Percentiles rank a stretch among this genome's conserved stretches.
Evolutionary conservation across 345 rosid species (phyloP).

Genomic region (Eucalyptus curtisii): DNA sequence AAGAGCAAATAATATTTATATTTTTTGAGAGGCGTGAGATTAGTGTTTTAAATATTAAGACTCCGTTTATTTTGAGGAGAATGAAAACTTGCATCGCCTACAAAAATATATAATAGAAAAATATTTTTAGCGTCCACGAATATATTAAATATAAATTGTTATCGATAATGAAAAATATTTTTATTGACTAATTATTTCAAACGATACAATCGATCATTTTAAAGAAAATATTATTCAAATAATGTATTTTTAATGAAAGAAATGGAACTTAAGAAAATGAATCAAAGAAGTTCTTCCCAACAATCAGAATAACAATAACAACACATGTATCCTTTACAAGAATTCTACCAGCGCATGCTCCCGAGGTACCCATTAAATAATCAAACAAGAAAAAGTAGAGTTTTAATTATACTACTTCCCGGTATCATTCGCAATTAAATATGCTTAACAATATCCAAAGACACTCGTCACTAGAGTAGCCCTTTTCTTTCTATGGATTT

Average conservation of each 20-base stretch:
- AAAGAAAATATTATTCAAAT: no score
- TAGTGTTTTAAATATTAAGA: background rate
- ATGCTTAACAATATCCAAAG: background rate
- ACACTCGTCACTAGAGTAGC: background rate
- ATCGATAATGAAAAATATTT: no score
- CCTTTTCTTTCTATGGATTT: background rate
- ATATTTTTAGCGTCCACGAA: no score
- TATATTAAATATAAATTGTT: no score
- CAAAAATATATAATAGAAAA: no score
- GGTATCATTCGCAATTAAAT: background rate
- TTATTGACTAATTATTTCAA: no score
- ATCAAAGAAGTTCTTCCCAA: background rate
- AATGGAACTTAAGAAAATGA: background rate
- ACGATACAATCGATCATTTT: rapidly evolving
- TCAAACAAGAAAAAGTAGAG: background rate
- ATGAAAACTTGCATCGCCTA: no score
- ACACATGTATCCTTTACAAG: background rate
- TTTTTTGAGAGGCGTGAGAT: background rate
- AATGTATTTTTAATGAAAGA: no score
- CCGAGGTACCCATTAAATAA: background rate
- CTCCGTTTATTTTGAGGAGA: no score
- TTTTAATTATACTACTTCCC: background rate
- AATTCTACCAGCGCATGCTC: rapidly evolving
- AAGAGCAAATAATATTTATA: background rate
- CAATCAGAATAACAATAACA: background rate